Percentiles rank a stretch among this genome's conserved stretches.
These are phyloP conservation scores for Parsonsia alboflavescens DNA, from an alignment of 257 asterid species.

Conservation along the genomic window DNA sequence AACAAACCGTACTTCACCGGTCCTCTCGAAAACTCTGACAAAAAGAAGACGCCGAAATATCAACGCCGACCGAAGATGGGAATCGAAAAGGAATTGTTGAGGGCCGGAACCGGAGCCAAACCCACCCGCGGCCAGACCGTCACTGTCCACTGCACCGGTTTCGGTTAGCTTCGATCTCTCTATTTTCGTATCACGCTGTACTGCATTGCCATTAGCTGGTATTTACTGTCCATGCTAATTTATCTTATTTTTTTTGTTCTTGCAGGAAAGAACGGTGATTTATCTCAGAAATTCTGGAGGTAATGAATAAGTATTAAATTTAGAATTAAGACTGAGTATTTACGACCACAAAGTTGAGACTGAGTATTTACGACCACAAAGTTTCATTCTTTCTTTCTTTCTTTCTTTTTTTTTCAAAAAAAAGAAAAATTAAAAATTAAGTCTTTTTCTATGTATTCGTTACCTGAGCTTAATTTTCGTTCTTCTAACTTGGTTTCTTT, in stretches of 20 bases:
- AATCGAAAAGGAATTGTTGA: slow-evolving; percentile 64
- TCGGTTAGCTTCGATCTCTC: slow-evolving; percentile 30
- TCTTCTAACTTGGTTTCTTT: not conserved
- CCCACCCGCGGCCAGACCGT: slow-evolving; percentile 75
- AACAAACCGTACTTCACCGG: not conserved
- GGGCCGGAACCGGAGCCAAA: slow-evolving; percentile 72
- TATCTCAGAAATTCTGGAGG: slow-evolving; percentile 82
- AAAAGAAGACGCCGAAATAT: not conserved
- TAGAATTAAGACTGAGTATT: not conserved
- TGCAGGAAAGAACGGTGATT: slow-evolving; percentile 71
- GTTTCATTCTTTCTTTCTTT: too few species aligned
- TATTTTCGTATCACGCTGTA: not conserved
- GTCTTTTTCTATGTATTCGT: not conserved
- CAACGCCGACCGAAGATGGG: slow-evolving; percentile 48
- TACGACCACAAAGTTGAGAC: not conserved
- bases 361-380: not conserved
- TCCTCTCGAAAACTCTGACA: not conserved
- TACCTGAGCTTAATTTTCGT: not conserved
- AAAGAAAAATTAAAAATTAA: not conserved
- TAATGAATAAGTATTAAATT: slow-evolving; percentile 12
- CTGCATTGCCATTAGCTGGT: not conserved
- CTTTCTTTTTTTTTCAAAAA: not conserved
- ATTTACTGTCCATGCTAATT: not conserved
- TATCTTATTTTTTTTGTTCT: not conserved
- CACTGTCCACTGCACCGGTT: slow-evolving; percentile 98